Conservation (phyloP, 2,329 filamentous ascomycete genomes). For the Colletotrichum sp. region DNA sequence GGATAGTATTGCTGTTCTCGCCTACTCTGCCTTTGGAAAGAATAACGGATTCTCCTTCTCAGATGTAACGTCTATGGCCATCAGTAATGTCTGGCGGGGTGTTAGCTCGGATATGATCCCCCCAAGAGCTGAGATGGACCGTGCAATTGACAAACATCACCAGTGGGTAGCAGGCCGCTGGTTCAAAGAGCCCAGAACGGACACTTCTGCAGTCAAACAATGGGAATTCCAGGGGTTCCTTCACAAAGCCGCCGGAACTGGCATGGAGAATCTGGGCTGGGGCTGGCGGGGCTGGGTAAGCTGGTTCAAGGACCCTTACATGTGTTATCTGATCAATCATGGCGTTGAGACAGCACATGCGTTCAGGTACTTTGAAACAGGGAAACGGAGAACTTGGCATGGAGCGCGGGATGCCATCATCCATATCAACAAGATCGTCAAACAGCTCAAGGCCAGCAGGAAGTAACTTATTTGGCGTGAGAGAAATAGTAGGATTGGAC, state of each 20-base stretch:
- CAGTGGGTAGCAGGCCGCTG: constrained; percentile 29
- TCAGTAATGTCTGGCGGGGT: constrained; percentile 43
- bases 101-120: constrained; percentile 31
- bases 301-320: constrained; percentile 39
- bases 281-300: constrained; percentile 45
- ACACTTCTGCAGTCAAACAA: constrained; percentile 27
- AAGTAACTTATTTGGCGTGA: not conserved
- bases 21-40: constrained; percentile 32
- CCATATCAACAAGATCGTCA: constrained; percentile 31
- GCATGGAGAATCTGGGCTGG: constrained; percentile 45
- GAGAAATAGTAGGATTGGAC: not conserved
- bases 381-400: constrained; percentile 41
- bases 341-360: constrained; percentile 45
- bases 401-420: constrained; percentile 41
- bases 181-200: constrained; percentile 20
- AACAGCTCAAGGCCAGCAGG: constrained; percentile 25
- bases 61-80: constrained; percentile 42
- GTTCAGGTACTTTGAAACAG: constrained; percentile 45
- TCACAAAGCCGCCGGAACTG: constrained; percentile 44
- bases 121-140: constrained; percentile 29
- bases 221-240: constrained; percentile 38
- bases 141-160: constrained; percentile 28
- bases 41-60: constrained; percentile 35
- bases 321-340: constrained; percentile 41
- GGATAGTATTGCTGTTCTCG: constrained; percentile 39